A percentile compares a stretch with the other conserved stretches of the same genome.
Evolutionary conservation across 129 eudicot genomes (phyloP).

Genomic region (Pulicaria dysenterica): DNA sequence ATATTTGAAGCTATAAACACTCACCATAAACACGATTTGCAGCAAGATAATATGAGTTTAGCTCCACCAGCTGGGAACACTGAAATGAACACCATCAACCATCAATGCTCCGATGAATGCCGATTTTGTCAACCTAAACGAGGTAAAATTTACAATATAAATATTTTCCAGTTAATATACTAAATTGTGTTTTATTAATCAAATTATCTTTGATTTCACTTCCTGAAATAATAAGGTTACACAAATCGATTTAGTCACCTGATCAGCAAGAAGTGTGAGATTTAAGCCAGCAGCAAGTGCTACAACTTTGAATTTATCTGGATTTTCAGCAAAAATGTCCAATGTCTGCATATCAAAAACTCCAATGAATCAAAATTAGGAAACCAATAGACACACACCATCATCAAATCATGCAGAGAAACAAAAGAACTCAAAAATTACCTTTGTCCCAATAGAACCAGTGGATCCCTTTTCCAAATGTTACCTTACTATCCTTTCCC

Average conservation of each 20-base stretch:
- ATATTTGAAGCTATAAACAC: no score
- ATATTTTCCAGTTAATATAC: no score
- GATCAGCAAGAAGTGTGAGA: constrained; percentile 98
- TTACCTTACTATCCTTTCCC: constrained; percentile 51
- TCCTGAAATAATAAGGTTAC: background rate
- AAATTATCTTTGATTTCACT: background rate
- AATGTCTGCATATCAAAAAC: constrained; percentile 62
- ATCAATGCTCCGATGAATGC: no score
- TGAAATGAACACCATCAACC: no score
- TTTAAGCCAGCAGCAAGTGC: constrained; percentile 99
- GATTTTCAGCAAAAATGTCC: constrained; percentile 96
- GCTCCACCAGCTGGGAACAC: no score
- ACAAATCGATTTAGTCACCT: constrained; percentile 49
- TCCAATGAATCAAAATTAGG: constrained; percentile 8
- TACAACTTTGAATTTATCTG: constrained; percentile 88
- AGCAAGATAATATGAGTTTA: no score
- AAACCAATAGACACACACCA: background rate
- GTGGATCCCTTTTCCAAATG: constrained; percentile 67
- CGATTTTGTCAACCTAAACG: no score
- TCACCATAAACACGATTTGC: no score
- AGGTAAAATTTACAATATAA: no score
- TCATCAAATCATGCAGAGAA: background rate
- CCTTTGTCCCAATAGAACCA: constrained; percentile 99
- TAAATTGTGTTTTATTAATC: no score
- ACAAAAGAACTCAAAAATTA: background rate